Base-by-base conservation (phyloP, 306 rosid species). In the Senna tora region DNA sequence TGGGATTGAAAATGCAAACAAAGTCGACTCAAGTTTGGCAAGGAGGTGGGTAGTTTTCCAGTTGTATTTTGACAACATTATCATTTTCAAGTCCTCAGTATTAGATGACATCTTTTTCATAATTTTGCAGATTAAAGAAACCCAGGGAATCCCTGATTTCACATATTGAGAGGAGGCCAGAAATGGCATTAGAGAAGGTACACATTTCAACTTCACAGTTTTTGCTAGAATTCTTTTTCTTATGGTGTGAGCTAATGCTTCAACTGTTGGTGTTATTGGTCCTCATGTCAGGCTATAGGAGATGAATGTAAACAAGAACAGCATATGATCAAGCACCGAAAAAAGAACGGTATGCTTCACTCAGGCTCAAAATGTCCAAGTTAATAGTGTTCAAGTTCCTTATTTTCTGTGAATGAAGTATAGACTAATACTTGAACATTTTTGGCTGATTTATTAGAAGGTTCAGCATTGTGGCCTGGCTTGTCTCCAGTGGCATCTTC, bases 41-140 rank as follows among this genome's bases (percentile, higher is more conserved):
- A 72, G 71, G 74, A 73, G 88, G 97, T 91, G 54, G 28, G 92
- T 80, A 16, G 20, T 34, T 78, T 79, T 56, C 39, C 25, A 0
- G 67, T 10, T 72, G 12, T 50, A 61, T 65, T 72, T 15, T 55
- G 65, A 45, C 43, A 43, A 39, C 49, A 69, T 10, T 55, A 5
- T 15, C n/a, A 10, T 64, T 51, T 67, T 61, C 47, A 36, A 33
- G 65, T 67, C 15, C 15, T 50, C n/a, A 69, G 19, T 55, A 25
- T 72, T 2, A 12, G 28, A 62, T 59, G 33, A 47, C 42, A 30
- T 39, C 30, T 71, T 58, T 80, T 11, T 32, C 55, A 34, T 73
- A 54, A 33, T 62, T 4, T 22, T 66, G 72, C 77, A 79, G 82
- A 72, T 79, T 81, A 67, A 84, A 77, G 54, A 65, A 51, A 14